These are phyloP conservation scores for Sclerotiophoma versabilis DNA, from an alignment of 2,329 filamentous ascomycete species.

Conservation along the genomic window DNA sequence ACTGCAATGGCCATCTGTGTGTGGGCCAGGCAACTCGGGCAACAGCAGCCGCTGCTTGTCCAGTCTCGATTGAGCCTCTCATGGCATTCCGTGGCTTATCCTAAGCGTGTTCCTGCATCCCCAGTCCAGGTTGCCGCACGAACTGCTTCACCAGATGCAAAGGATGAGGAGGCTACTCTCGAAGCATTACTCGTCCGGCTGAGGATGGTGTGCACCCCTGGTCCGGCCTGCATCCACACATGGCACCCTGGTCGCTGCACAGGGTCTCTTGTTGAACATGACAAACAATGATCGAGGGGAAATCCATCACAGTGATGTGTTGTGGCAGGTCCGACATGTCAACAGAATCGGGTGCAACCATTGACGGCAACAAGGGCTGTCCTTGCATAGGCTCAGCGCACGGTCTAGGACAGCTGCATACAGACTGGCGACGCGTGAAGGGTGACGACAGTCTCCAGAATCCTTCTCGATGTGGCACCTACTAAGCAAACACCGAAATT, in stretches of 20 bases:
- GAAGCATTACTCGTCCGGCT: slow-evolving; percentile 22
- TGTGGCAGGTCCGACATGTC: slow-evolving; percentile 26
- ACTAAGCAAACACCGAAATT: slow-evolving; percentile 12
- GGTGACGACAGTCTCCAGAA: slow-evolving; percentile 20
- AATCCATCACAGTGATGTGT: slow-evolving; percentile 19
- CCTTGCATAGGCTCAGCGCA: slow-evolving; percentile 35
- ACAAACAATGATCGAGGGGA: slow-evolving; percentile 17
- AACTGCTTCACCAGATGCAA: slow-evolving; percentile 11
- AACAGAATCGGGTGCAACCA: slow-evolving; percentile 40
- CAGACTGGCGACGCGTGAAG: slow-evolving; percentile 23
- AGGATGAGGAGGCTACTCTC: slow-evolving; percentile 11
- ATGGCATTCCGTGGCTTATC: not conserved
- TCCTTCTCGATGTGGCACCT: slow-evolving; percentile 6
- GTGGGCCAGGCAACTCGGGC: not conserved
- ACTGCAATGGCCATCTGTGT: not conserved
- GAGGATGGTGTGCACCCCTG: slow-evolving; percentile 26
- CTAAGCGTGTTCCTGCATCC: slow-evolving; percentile 6
- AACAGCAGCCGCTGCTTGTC: slow-evolving; percentile 4
- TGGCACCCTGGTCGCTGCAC: slow-evolving; percentile 45
- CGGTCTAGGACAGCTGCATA: slow-evolving; percentile 19
- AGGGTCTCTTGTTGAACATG: slow-evolving; percentile 23
- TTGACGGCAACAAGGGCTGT: slow-evolving; percentile 29
- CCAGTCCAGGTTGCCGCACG: slow-evolving; percentile 20
- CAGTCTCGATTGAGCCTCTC: not conserved
- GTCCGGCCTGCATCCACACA: slow-evolving; percentile 38